Base-by-base conservation (phyloP, 306 rosid genomes). In the Neltuma alba region DNA sequence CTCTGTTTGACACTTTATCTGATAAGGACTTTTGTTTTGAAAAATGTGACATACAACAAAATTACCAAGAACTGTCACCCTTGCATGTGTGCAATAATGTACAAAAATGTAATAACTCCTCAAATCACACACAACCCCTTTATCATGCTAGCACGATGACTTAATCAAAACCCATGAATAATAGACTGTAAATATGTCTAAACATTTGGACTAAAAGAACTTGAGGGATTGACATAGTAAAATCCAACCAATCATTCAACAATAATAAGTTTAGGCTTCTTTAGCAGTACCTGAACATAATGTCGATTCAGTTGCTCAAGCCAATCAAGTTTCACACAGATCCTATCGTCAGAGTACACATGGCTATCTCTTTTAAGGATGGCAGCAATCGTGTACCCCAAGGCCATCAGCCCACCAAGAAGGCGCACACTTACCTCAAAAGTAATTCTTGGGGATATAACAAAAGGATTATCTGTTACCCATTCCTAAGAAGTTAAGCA, bases 341-440 rank as follows among this genome's bases (percentile, higher is more conserved):
- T 88, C 78, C 79, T 85, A 64, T 90, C 97, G 76, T 87, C 94
- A 73, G 88, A 90, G 77, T 89, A 90, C 8, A 89, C 96, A 89
- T 93, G 98, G 79, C 96, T 96, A 85, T 86, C 88, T 79, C 99
- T 85, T 85, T 93, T 96, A 55, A 96, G 99, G 79, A 96, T 96
- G 47, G 99, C 77, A 36, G 99, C 99, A 67, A 96, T 96, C 2
- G 99, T 96, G 91, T 96, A 96, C 33, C 99, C 99, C 89, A 96
- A 80, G 61, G 99, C 99, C 99, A 96, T 96, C 77, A 96, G 85
- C 74, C 99, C 99, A 70, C 99, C 99, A 44, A 96, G 97, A 82
- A 96, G 98, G 64, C 99, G 98, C 83, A 96, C 99, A 14, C 98
- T 96, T 79, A 96, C 99, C 89, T 93, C 99, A 83, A 96, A 96